These are phyloP conservation scores for cucumber (Cucumis sativus) DNA, from an alignment of 306 rosid genomes.

Conservation along the genomic window Cucumber_9930_V3 NC_026660.2:22958001-22958500, in stretches of 20 bases:
- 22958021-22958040: too few species aligned
- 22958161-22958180: neutral
- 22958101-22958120: too few species aligned
- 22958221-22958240: neutral
- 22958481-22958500: constrained; percentile 84
- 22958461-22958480: constrained; percentile 18
- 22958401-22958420: neutral
- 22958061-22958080: too few species aligned
- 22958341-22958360: neutral
- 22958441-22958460: neutral
- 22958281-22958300: neutral
- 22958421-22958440: neutral
- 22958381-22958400: neutral
- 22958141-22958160: neutral
- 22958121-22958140: too few species aligned
- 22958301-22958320: neutral
- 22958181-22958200: too few species aligned
- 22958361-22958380: neutral
- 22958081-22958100: too few species aligned
- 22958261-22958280: neutral
- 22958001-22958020: too few species aligned
- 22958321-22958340: neutral
- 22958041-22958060: too few species aligned
- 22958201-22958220: neutral
- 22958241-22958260: neutral